Conservation (phyloP, 2,329 filamentous ascomycete genomes). For the Aspergillus intermedius region DNA sequence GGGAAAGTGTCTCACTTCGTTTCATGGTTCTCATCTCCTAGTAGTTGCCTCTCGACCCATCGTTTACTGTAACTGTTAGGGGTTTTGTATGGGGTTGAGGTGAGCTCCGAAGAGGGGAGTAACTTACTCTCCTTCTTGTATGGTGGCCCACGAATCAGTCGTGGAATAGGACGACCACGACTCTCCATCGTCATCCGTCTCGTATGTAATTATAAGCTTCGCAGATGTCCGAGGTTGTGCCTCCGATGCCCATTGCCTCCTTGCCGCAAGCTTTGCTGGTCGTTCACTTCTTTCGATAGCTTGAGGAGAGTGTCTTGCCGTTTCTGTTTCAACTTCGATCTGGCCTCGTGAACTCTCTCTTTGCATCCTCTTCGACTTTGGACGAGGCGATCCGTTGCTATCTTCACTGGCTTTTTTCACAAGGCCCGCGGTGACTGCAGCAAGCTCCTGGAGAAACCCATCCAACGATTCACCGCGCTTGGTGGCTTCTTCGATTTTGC, state of each 20-base stretch:
- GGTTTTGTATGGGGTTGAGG: not conserved
- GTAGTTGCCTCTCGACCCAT: conserved; percentile 4
- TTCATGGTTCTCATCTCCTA: not conserved
- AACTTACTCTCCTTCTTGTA: conserved; percentile 15
- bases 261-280: conserved; percentile 1
- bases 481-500: conserved; percentile 24
- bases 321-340: not conserved
- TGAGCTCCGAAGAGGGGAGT: not conserved
- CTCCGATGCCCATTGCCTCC: conserved; percentile 14
- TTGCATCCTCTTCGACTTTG: not conserved
- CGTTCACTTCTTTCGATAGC: not conserved
- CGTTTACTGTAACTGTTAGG: conserved; percentile 9
- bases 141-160: conserved; percentile 18
- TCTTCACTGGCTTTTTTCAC: conserved; percentile 6
- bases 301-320: too few species aligned
- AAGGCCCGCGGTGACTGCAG: conserved; percentile 12
- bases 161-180: conserved; percentile 15
- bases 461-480: conserved; percentile 22
- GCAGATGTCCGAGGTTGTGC: conserved; percentile 1
- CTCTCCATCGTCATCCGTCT: conserved; percentile 6
- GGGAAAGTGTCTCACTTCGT: not conserved
- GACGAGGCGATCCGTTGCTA: conserved; percentile 3
- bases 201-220: conserved; percentile 1
- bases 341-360: not conserved
- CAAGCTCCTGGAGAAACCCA: conserved; percentile 23